Conservation (phyloP, 768 basidiomycete species). For the Phanerochaete sordida region DNA sequence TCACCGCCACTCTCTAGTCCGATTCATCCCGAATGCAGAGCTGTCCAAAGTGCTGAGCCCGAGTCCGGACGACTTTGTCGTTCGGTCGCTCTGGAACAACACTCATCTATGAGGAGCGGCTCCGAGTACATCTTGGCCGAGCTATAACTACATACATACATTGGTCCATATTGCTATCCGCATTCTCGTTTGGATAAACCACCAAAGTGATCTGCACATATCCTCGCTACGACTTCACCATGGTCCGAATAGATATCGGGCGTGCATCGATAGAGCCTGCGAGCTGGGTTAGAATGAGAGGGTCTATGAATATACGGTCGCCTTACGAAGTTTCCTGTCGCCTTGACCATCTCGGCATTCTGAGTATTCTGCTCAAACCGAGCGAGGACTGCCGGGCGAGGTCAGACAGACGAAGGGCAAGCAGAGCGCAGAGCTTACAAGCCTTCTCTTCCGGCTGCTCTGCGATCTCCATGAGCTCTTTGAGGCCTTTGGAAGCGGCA, state of each 20-base stretch:
- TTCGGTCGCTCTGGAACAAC: constrained; percentile 53
- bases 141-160: not conserved
- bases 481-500: not conserved
- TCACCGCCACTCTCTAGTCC: constrained; percentile 28
- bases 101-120: constrained; percentile 29
- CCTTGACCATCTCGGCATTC: not conserved
- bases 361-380: not conserved
- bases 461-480: not conserved
- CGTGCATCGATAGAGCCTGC: not conserved
- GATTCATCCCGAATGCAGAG: constrained; percentile 35
- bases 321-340: not conserved
- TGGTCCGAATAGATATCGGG: not conserved
- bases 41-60: constrained; percentile 38
- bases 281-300: not conserved
- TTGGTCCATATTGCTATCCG: not conserved
- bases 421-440: not conserved
- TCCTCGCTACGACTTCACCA: not conserved
- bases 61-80: constrained; percentile 41
- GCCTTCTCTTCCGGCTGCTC: not conserved
- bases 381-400: not conserved
- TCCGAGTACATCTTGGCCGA: not conserved
- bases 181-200: not conserved
- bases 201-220: no score
- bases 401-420: not conserved
- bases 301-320: not conserved